Evolutionary conservation across 2,329 filamentous ascomycete species (phyloP), one percentile per base, ranked within the genome.

Genomic region (Ramularia endophylla): DNA sequence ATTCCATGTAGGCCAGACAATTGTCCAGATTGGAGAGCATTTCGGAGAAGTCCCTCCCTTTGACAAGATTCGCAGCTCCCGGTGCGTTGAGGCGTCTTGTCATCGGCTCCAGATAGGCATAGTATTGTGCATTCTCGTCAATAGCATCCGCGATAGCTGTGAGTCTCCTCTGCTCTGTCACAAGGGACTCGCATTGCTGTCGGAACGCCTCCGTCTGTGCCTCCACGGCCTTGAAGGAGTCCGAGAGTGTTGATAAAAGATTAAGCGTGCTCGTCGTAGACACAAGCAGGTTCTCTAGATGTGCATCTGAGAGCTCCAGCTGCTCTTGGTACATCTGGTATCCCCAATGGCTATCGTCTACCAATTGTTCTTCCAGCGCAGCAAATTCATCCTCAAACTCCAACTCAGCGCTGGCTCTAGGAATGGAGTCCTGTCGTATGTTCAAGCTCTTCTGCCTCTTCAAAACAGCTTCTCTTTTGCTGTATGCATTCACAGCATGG

Each of bases 201-300:
- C 89, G 86, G 68, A 98, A 97, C 11, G 85, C 83, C n/a, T 84
- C 86, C 0, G 92, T 98, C 66, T 97, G 90, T 8, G 78, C 72
- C 56, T 95, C 88, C 36, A 98, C 90, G 1, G 83, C 73, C 52
- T 83, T 81, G 68, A 98, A 98, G 4, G 89, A 90, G 54, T 83
- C 78, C 11, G 89, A 89, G 12, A 98, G 74, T 1, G 77, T 80
- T 12, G 85, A 82, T 19, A 98, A 74, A 13, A 94, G 72, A 31
- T 80, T 73, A 28, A 98, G 72, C 0, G 88, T 84, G 13, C 76
- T 76, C 40, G 85, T 78, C 1, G 90, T 88, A 60, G 88, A 87
- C 19, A 76, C 70, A 17, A 95, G 75, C 11, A 98, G 74, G 29
- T 78, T 77, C 48, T 88, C 83, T 29, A 98, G 75, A 64, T 97